Base-by-base conservation (phyloP, 2,329 filamentous ascomycete genomes). In the Xylariaceae sp. region DNA sequence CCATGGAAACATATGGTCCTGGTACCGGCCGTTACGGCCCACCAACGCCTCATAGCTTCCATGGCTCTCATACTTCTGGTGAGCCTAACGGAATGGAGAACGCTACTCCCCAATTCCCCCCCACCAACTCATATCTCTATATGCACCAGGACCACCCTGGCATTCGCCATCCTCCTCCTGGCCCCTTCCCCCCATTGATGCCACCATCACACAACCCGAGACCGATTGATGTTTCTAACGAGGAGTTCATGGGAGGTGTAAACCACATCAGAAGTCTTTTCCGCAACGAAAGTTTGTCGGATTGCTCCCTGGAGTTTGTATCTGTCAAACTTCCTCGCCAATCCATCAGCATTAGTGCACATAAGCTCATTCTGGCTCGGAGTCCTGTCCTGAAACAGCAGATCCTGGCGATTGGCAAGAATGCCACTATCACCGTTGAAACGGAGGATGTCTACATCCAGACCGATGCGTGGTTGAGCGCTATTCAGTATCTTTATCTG, bases 11-110 rank as follows among this genome's bases (percentile, higher is more conserved):
- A 18, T 74, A 72, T 50, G 70, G 71, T 15, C 73, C 72, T n/a
- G 62, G 58, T 64, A 64, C 58, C 53, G 66, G 59, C 66, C 74
- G 62, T 64, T 81, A 82, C 67, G 80, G 79, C 2, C 80, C 83
- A 1, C 78, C 80, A 1, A 84, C 82, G 1, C 80, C 83, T 3
- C 83, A 83, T 62, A 86, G 83, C 70, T 84, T 84, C 66, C 84
- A 85, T 57, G 83, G 80, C 42, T 86, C 84, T 2, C 84, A 85
- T 61, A 78, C 82, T 42, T 84, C 83, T 1, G 76, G 73, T 4
- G 77, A 78, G 49, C 76, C 73, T 13, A 75, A 73, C 35, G 75
- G 73, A 58, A 70, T 76, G 56, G 73, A 71, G 30, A 77, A 76
- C 61, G 76, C 74, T 47, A 68, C 73, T 53, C 67, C 74, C 34